Percentiles rank a stretch among this genome's conserved stretches.
These are phyloP conservation scores for Wilcoxina mikolae DNA, from an alignment of 495 filamentous ascomycete genomes.

Conservation along the genomic window DNA sequence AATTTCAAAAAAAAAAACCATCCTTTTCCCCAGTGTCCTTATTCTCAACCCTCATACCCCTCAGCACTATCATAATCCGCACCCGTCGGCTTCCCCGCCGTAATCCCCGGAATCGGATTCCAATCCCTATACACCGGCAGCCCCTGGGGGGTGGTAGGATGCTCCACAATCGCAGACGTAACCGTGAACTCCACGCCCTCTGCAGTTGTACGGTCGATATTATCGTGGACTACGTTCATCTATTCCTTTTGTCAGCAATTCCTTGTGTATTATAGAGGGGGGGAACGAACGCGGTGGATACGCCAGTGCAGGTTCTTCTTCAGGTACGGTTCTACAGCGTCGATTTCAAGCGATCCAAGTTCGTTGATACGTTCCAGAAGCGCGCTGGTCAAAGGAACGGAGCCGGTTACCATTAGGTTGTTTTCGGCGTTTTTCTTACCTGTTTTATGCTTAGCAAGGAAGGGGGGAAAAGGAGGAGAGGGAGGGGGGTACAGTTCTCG, in stretches of 20 bases:
- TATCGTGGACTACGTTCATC: neutral
- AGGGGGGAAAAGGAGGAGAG: neutral
- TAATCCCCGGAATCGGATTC: neutral
- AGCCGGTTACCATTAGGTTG: constrained; percentile 20
- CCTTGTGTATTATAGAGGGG: neutral
- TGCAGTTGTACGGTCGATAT: neutral
- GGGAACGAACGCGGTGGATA: neutral
- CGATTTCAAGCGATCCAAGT: neutral
- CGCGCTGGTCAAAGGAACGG: constrained; percentile 28
- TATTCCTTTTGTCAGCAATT: neutral
- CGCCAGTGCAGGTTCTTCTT: neutral
- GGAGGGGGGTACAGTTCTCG: constrained; percentile 14
- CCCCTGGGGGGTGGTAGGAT: neutral
- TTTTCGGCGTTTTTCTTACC: constrained; percentile 12
- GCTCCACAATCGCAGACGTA: neutral
- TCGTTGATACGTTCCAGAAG: constrained; percentile 28
- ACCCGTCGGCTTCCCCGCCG: neutral
- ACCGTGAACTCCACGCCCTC: neutral
- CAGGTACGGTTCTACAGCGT: neutral
- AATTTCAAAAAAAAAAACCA: too few relatives aligned
- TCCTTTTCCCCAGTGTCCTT: too few relatives aligned
- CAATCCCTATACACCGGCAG: neutral
- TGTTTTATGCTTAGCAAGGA: neutral
- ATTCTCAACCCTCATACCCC: neutral
- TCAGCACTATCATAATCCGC: neutral